Base-by-base conservation (phyloP, 2,329 filamentous ascomycete genomes). In the Sporothrix brasiliensis region DNA sequence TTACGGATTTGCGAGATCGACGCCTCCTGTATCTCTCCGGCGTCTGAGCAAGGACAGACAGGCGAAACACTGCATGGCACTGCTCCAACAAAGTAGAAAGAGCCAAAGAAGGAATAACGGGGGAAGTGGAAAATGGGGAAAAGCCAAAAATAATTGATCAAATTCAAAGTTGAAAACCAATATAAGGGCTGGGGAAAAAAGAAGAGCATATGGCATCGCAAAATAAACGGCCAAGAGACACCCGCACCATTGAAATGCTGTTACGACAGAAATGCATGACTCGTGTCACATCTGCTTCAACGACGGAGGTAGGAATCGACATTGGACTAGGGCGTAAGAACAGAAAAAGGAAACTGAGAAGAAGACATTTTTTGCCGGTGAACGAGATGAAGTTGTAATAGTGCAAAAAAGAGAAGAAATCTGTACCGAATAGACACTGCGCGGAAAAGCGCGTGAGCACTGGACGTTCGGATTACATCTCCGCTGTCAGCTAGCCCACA, bases 1-100 rank as follows among this genome's bases (percentile, higher is more conserved):
- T 70, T 66, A 66, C 68, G 58, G 60, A 70, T 65, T 56, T 41
- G 50, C 60, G 60, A 70, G 60, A 70, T 70, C 68, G 68, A 56
- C 68, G 44, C n/a, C 44, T 39, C 63, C 27, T 50, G 34, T 34
- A 7, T 19, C 39, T 66, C 14, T 6, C 16, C 14, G 10, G 10
- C 21, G 21, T 30, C 11, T n/a, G 47, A 53, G 13, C 21, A 21
- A 24, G n/a, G 27, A 54, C 21, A 27, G 44, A 49, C 44, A 50
- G 16, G 10, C 39, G 39, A 34, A 50, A 50, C 41, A 19, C 5
- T 11, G 34, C 61, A 21, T 24, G 41, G 4, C 24, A 30, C 13
- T 3, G 14, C 34, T 21, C 10, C 19, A 60, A 10, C 4, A 34
- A 4, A 6, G 16, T 0, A 58, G n/a, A 21, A 19, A 30, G 41